phyloP scores from a whole-genome alignment of 495 filamentous ascomycete species.

The Penicillium desertorum region DNA sequence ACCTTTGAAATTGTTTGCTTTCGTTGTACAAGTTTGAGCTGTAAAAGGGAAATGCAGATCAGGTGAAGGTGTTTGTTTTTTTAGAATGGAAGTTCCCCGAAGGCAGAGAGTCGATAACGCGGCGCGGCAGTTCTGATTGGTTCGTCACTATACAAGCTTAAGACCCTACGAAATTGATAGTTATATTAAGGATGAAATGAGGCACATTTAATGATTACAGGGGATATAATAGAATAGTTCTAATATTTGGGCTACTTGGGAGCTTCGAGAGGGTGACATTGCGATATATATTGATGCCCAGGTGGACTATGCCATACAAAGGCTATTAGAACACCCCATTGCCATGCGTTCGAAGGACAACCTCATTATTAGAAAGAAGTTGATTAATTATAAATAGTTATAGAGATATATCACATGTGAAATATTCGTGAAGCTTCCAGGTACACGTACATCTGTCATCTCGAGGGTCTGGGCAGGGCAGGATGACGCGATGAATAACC shows the following conservation, averaged over 20 bases:
- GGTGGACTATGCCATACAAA: neutral
- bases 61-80: neutral
- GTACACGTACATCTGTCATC: neutral
- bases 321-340: neutral
- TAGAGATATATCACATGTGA: neutral
- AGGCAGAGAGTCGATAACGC: slow-evolving; percentile 34
- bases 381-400: neutral
- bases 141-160: neutral
- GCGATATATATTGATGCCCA: neutral
- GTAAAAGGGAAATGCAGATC: neutral
- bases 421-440: neutral
- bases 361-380: neutral
- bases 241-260: too few species aligned
- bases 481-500: slow-evolving; percentile 1
- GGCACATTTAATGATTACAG: neutral
- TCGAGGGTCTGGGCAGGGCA: neutral
- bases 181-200: neutral
- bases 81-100: neutral
- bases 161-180: too few species aligned
- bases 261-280: neutral
- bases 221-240: neutral
- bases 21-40: slow-evolving; percentile 5
- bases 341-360: neutral
- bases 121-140: slow-evolving; percentile 18
- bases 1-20: slow-evolving; percentile 11